These are phyloP conservation scores for Nemania sp. DNA, from an alignment of 2,329 filamentous ascomycete genomes.

Conservation along the genomic window DNA sequence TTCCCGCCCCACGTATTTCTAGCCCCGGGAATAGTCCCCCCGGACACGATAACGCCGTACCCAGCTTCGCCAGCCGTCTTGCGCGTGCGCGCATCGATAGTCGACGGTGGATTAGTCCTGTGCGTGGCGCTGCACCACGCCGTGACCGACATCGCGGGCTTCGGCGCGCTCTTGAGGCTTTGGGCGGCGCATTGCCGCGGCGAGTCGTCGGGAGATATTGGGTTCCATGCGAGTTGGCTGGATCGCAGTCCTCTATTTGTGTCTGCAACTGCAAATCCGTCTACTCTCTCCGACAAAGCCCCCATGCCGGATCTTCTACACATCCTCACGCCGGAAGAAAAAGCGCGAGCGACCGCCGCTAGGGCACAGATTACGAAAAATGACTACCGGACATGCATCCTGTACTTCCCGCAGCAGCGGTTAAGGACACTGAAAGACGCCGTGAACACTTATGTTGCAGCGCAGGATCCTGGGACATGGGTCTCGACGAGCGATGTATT, in stretches of 20 bases:
- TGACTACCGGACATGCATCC: slow-evolving; percentile 31
- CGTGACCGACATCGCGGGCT: slow-evolving; percentile 38
- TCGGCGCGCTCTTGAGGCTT: slow-evolving; percentile 34
- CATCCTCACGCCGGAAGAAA: slow-evolving; percentile 10
- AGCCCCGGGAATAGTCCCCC: slow-evolving; percentile 23
- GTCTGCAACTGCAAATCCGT: background rate
- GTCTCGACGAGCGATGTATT: slow-evolving; percentile 37
- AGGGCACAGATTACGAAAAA: background rate
- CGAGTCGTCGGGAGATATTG: slow-evolving; percentile 14
- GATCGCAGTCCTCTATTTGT: slow-evolving; percentile 26
- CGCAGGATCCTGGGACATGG: slow-evolving; percentile 25
- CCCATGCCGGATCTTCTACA: slow-evolving; percentile 31
- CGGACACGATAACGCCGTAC: slow-evolving; percentile 27
- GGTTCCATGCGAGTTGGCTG: slow-evolving; percentile 30
- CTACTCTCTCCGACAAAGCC: too few species aligned
- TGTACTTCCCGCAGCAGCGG: slow-evolving; percentile 30
- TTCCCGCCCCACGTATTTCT: slow-evolving; percentile 33
- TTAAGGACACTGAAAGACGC: slow-evolving; percentile 29
- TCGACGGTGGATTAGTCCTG: slow-evolving; percentile 33
- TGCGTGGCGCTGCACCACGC: slow-evolving; percentile 36
- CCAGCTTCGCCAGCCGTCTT: slow-evolving; percentile 33
- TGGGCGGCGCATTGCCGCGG: slow-evolving; percentile 37
- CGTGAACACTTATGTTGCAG: slow-evolving; percentile 26
- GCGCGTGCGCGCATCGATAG: slow-evolving; percentile 28
- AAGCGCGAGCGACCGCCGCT: background rate